These are phyloP conservation scores for Plasmodium gallinaceum DNA, from an alignment of 169 alveolate genomes.

Conservation along the genomic window DNA sequence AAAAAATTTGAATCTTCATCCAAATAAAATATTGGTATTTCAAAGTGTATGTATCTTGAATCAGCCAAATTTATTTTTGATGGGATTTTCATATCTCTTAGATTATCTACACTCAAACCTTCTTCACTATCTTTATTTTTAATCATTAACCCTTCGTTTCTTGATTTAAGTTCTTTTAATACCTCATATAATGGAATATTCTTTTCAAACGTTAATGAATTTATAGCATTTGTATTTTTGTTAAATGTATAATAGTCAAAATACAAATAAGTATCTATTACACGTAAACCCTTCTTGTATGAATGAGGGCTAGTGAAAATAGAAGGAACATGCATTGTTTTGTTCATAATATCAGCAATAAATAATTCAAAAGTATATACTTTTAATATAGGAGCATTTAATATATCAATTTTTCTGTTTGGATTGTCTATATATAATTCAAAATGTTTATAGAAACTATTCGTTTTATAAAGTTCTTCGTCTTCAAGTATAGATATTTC, in stretches of 20 bases:
- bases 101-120: conserved; percentile 38
- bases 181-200: conserved; percentile 29
- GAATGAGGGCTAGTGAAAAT: conserved; percentile 26
- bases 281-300: conserved; percentile 39
- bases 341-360: conserved; percentile 66
- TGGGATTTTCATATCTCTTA: conserved; percentile 43
- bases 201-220: conserved; percentile 37
- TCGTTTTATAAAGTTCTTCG: conserved; percentile 29
- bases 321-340: conserved; percentile 56
- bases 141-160: conserved; percentile 35
- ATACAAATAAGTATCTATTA: conserved; percentile 17
- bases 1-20: conserved; percentile 39
- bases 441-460: conserved; percentile 22
- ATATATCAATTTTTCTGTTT: conserved; percentile 11
- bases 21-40: conserved; percentile 60
- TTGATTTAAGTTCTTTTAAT: conserved; percentile 26
- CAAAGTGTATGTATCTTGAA: conserved; percentile 36
- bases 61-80: conserved; percentile 17
- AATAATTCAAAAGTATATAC: conserved; percentile 41
- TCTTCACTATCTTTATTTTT: conserved; percentile 61
- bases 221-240: conserved; percentile 25
- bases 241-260: conserved; percentile 46
- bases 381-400: conserved; percentile 52
- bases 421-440: conserved; percentile 54
- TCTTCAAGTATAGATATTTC: conserved; percentile 34